Evolutionary conservation across 177 flowering plant genomes (phyloP).

Genomic region (Vitis hybrid): DNA sequence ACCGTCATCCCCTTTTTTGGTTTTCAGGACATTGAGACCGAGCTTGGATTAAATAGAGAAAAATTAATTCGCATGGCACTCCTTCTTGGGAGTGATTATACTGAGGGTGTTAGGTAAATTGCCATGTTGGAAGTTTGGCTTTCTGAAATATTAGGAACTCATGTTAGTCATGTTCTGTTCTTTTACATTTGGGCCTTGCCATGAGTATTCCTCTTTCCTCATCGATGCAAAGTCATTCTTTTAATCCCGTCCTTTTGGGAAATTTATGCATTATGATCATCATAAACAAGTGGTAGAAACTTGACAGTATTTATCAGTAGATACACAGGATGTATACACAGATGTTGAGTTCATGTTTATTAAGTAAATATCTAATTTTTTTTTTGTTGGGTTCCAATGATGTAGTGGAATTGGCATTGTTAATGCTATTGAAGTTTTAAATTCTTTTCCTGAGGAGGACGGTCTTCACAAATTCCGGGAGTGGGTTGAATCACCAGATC

Average conservation of each 20-base stretch:
- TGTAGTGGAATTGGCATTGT: slow-evolving; percentile 92
- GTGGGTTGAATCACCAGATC: slow-evolving; percentile 99
- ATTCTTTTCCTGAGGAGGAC: slow-evolving; percentile 93
- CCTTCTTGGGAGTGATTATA: slow-evolving; percentile 98
- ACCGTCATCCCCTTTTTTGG: not conserved
- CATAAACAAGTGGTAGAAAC: too few species aligned
- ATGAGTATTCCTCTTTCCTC: not conserved
- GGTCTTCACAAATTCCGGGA: slow-evolving; percentile 87
- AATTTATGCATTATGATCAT: not conserved
- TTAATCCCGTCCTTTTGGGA: not conserved
- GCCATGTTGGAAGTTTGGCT: not conserved
- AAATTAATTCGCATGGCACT: slow-evolving; percentile 86
- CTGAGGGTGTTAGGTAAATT: slow-evolving; percentile 90
- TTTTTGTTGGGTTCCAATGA: not conserved
- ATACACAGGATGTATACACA: too few species aligned
- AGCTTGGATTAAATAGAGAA: slow-evolving; percentile 81
- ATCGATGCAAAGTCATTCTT: not conserved
- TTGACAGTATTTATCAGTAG: too few species aligned
- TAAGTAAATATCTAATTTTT: not conserved
- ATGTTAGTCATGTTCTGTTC: not conserved
- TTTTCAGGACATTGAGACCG: slow-evolving; percentile 82
- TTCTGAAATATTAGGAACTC: not conserved
- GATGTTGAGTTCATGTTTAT: too few species aligned
- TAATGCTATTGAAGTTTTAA: slow-evolving; percentile 94
- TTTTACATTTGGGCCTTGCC: not conserved